Evolutionary conservation across 2,329 filamentous ascomycete species (phyloP), one percentile per base, ranked within the genome.

Genomic region (Pochonia chlamydosporia): DNA sequence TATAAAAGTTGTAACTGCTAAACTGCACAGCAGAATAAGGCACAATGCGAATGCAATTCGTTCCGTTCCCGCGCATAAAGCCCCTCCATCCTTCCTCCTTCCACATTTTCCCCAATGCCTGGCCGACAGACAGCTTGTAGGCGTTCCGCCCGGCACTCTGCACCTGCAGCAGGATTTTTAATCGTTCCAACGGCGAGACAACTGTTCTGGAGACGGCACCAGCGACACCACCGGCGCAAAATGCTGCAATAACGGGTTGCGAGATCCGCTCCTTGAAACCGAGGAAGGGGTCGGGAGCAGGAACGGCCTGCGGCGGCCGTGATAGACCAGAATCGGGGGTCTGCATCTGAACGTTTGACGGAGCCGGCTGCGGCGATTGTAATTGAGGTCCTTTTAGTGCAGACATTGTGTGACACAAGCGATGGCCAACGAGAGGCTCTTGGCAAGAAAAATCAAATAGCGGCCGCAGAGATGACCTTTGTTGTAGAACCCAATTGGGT

Each of bases 1-100:
- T 96, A 71, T 99, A 99, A 56, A 97, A 82, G 65, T 95, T 97
- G 73, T 97, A 99, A 63, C 90, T 95, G 57, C 92, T 92, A 67
- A 99, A 99, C 63, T 99, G 93, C 35, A 97, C 93, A 10, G 93
- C 93, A 43, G 92, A 97, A 67, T 99, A 99, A 4, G 93, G 93
- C 44, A 99, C 89, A 56, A 99, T 99, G 52, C 93, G 88, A 59
- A 99, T 89, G 75, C 93, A 99, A 68, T 99, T 99, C 51, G 91
- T 96, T 53, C 93, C 93, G 65, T 99, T 99, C 44, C 93, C 93
- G 56, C 90, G 83, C 91, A 99, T 95, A 68, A 97, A 95, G 0
- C 93, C 93, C 65, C 83, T 84, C 89, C 91, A 97, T 46, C 93
- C 93, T 69, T 99, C 93, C 64, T 99, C 93, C 58, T 76, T 84